These are phyloP conservation scores for Apophysomyces variabilis DNA, from an alignment of 371 early-diverging fungal genomes.

Conservation along the genomic window DNA sequence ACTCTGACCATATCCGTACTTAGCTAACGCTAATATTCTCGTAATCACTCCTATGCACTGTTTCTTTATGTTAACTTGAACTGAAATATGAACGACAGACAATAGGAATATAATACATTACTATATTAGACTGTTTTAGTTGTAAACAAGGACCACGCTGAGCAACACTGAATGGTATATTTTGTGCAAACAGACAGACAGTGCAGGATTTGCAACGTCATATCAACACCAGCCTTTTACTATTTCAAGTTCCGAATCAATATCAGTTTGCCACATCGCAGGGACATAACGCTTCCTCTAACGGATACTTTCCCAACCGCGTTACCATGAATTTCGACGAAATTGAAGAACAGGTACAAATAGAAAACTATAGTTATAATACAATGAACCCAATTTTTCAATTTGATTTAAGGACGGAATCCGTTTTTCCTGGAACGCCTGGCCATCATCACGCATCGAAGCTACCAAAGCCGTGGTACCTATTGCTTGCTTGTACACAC, in stretches of 20 bases:
- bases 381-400: background rate
- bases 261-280: slow-evolving; percentile 9
- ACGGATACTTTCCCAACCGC: slow-evolving; percentile 8
- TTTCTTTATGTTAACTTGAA: no score
- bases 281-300: background rate
- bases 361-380: background rate
- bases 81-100: no score
- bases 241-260: slow-evolving; percentile 2
- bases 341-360: slow-evolving; percentile 76
- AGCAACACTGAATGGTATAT: no score
- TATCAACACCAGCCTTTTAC: no score
- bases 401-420: slow-evolving; percentile 75
- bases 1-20: no score
- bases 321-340: slow-evolving; percentile 83
- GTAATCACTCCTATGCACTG: no score
- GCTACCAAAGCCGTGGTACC: slow-evolving; percentile 97
- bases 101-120: no score
- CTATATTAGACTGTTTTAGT: no score
- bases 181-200: no score
- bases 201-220: no score
- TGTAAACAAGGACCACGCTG: no score
- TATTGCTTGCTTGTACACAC: slow-evolving; percentile 95
- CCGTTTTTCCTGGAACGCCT: slow-evolving; percentile 99
- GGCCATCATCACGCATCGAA: slow-evolving; percentile 94
- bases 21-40: no score